Base-by-base conservation (phyloP, 805 yeast species). In the Nematodospora valgi region DNA sequence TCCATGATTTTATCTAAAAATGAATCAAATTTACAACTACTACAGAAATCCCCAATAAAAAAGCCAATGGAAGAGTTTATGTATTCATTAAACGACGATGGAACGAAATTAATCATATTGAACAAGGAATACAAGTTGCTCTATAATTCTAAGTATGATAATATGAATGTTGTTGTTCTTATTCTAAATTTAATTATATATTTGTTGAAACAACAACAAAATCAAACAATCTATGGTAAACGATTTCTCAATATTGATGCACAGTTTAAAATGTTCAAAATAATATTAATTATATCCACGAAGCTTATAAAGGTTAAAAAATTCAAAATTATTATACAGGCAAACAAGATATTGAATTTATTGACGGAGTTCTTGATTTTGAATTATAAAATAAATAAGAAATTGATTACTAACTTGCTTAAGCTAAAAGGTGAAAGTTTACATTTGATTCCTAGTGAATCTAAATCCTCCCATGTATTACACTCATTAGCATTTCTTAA, bases 1-100 rank as follows among this genome's bases (percentile, higher is more conserved):
- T 45, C 68, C 3, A 58, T 67, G 59, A 58, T 62, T 16, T 46
- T 66, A n/a, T 64, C 71, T 13, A 67, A 67, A 35, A 65, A 63
- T 34, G 70, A 68, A 23, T 68, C 60, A 42, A 49, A 58, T 6
- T 46, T 62, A 16, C 20, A 25, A n/a, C 23, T 11, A 12, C 12
- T 16, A 11, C 11, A 13, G 23, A 12, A 9, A 16, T 6, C 6
- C 25, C 5, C 6, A 4, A 11, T 12, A 17, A 5, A n/a, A 16
- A 6, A 19, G 20, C 8, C 30, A 3, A 21, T 14, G 9, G n/a
- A 4, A 19, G 6, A 13, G 5, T 28, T 28, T n/a, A 21, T 33
- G n/a, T 30, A 19, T 7, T 11, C 23, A 10, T 23, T 35, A 12
- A 44, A 50, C 36, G 30, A 38, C 23, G 63, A 62, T 36, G 62